These are phyloP conservation scores for Quercus gilva DNA, from an alignment of 306 rosid genomes.

Conservation along the genomic window DNA sequence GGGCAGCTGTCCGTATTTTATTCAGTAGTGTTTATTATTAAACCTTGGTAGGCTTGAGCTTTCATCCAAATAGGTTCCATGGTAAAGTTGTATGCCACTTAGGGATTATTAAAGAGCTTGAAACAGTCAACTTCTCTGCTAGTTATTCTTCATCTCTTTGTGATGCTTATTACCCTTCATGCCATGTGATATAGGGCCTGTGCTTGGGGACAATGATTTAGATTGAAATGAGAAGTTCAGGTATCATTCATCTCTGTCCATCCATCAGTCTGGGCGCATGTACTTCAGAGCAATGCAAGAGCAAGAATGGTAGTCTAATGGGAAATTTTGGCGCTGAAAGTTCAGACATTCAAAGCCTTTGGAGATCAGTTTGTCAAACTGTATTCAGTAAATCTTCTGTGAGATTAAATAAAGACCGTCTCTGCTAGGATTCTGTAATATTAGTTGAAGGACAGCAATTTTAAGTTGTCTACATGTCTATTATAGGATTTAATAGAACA, in stretches of 20 bases:
- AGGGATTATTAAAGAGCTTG: not conserved
- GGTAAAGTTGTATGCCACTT: not conserved
- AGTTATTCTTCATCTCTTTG: not conserved
- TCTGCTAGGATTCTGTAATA: constrained; percentile 36
- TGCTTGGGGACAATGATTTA: constrained; percentile 86
- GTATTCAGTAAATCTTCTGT: constrained; percentile 35
- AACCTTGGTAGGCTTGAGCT: not conserved
- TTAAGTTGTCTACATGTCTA: constrained; percentile 24
- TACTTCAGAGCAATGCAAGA: constrained; percentile 30
- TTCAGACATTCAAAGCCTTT: constrained; percentile 31
- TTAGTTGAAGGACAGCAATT: constrained; percentile 30
- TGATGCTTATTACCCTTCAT: not conserved
- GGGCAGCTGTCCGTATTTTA: constrained; percentile 6
- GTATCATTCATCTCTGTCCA: constrained; percentile 5
- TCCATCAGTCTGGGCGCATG: constrained; percentile 18
- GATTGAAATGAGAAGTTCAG: constrained; percentile 23
- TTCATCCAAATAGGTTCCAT: not conserved
- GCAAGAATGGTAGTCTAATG: constrained; percentile 24
- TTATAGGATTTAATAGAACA: constrained; percentile 28
- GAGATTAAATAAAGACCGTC: constrained; percentile 41
- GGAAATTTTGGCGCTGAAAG: constrained; percentile 40
- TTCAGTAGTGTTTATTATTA: not conserved
- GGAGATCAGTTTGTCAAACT: constrained; percentile 39
- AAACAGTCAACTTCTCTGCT: not conserved
- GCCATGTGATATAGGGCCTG: constrained; percentile 66